Conservation (phyloP, 306 rosid genomes). For the Acacia confusa region DNA sequence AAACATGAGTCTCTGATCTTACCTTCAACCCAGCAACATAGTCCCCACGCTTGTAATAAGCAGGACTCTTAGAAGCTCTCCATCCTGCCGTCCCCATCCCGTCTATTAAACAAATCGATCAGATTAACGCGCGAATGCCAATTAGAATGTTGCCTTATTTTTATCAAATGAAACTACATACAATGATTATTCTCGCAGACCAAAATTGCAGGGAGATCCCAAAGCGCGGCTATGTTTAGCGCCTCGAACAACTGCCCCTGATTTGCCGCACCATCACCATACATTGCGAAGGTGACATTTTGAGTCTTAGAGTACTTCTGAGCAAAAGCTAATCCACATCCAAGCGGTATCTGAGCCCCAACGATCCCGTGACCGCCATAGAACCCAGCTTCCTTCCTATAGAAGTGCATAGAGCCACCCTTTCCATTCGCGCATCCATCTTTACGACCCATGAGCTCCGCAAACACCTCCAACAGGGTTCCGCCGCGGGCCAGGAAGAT, state of each 20-base stretch:
- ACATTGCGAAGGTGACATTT: conserved; percentile 70
- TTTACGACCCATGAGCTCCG: conserved; percentile 82
- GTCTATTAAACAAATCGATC: conserved; percentile 46
- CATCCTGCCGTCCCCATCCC: conserved; percentile 99
- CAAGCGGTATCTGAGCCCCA: conserved; percentile 90
- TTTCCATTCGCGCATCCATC: conserved; percentile 82
- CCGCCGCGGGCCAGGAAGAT: conserved; percentile 81
- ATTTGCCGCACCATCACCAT: conserved; percentile 96
- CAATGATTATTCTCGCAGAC: conserved; percentile 98
- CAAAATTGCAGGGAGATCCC: conserved; percentile 93
- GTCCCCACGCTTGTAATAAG: conserved; percentile 95
- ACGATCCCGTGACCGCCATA: conserved; percentile 94
- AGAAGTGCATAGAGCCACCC: conserved; percentile 97
- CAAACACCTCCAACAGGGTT: conserved; percentile 50
- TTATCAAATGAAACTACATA: conserved; percentile 41
- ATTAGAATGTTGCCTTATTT: background rate
- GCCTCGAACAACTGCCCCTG: conserved; percentile 97
- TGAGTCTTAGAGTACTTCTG: conserved; percentile 81
- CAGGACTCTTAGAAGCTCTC: conserved; percentile 89
- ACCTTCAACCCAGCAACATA: conserved; percentile 97
- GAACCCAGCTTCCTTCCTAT: conserved; percentile 69
- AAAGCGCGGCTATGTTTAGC: conserved; percentile 84
- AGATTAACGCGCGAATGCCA: background rate
- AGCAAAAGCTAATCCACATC: conserved; percentile 87
- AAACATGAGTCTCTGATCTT: background rate